Conservation (phyloP, 2,329 filamentous ascomycete genomes). For the Botryotinia narcissicola region DNA sequence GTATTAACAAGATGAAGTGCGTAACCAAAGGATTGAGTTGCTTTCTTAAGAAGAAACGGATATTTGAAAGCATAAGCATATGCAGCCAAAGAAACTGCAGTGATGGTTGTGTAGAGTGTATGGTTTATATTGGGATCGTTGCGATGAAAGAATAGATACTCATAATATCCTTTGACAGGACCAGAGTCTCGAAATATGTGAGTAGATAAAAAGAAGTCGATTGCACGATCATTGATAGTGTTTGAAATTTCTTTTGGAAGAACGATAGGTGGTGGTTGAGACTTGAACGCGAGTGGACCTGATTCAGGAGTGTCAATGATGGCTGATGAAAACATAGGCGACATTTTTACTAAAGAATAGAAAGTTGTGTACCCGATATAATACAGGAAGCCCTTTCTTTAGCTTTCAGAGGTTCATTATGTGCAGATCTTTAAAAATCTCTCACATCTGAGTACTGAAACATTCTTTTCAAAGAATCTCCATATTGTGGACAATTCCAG, state of each 20-base stretch:
- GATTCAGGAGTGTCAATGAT: not conserved
- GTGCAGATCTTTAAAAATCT: not conserved
- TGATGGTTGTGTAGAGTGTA: not conserved
- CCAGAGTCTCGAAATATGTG: not conserved
- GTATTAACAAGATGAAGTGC: not conserved
- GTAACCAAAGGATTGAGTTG: not conserved
- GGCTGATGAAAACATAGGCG: not conserved
- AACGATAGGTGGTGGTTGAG: not conserved
- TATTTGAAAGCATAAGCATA: not conserved
- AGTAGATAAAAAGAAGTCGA: not conserved
- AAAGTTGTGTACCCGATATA: not conserved
- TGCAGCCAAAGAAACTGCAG: not conserved
- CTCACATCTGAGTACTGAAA: not conserved
- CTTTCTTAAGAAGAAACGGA: not conserved
- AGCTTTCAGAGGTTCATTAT: not conserved
- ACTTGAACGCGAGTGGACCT: not conserved
- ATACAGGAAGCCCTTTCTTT: not conserved
- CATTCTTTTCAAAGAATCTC: not conserved
- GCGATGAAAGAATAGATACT: not conserved
- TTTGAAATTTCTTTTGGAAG: not conserved
- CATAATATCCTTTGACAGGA: not conserved
- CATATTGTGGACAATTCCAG: not conserved
- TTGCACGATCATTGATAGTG: not conserved
- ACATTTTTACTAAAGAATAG: not conserved
- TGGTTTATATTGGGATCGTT: not conserved